Evolutionary conservation across 2,329 filamentous ascomycete genomes (phyloP), one percentile per base, ranked within the genome.

Genomic region (Talaromyces sp.): DNA sequence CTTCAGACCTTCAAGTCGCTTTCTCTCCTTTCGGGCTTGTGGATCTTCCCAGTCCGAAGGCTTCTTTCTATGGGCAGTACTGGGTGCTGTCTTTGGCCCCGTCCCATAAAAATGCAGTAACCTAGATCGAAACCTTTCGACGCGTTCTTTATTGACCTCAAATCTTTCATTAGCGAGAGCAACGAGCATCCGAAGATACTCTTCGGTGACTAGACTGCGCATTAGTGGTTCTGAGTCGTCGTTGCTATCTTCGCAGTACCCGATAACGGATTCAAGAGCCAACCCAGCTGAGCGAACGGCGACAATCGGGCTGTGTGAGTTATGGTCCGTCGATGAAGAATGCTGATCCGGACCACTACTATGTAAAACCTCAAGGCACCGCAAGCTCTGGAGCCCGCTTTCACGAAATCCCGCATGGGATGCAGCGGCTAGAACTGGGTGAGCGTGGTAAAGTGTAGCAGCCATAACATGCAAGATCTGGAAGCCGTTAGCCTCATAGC

Each of bases 391-490:
- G 7, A 94, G 89, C 19, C 94, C 94, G 66, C 91, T 95, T 79
- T 98, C 94, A 15, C 94, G 88, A 75, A 97, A 97, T 0, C 94
- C 94, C 3, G 92, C 90, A 70, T 88, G 86, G 10, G 94, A 82
- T 1, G 91, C 93, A 53, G 91, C 91, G 11, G 88, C 84, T 15
- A 97, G 84, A 19, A 96, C 83, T 8, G 85, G 82, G 69, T 96
- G 90, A 3, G 94, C 92, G 71, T 94, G 87, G 13, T 85, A 78
- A 0, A 88, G 82, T 0, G 91, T 94, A 17, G 92, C 87, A 5
- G 92, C 88, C 71, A 96, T 85, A 51, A 98, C 84, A 71, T 98
- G 94, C 0, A 98, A 86, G 70, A 97, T 97, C 93, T 96, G 68
- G 19, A 56, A 59, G 38, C 19, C 58, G 60, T 58, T 31, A 31